phyloP scores from a whole-genome alignment of 495 filamentous ascomycete genomes.

The Cetradonia linearis region DNA sequence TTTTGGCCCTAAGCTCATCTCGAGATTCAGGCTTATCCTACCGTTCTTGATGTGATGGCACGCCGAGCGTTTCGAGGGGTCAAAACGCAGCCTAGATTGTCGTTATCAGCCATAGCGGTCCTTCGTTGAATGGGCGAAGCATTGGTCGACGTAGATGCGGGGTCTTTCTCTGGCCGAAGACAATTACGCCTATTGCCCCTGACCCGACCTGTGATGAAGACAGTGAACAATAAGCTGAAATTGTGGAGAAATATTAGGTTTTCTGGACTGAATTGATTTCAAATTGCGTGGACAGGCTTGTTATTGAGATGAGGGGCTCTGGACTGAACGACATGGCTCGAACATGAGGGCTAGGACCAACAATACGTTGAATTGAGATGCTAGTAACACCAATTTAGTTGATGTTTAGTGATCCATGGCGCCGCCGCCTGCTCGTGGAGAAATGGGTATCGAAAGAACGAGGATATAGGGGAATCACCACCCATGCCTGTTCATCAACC shows the following conservation, averaged over 20 bases:
- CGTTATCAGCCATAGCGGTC: background rate
- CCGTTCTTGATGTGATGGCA: background rate
- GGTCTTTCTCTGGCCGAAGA: background rate
- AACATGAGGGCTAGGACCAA: background rate
- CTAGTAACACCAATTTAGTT: no score
- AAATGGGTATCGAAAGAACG: no score
- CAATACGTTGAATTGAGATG: background rate
- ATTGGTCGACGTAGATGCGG: background rate
- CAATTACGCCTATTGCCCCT: background rate
- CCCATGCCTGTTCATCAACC: no score
- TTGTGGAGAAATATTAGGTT: background rate
- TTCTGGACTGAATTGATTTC: background rate
- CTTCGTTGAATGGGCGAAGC: background rate
- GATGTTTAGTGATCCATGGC: no score
- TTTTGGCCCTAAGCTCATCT: background rate
- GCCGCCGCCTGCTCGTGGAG: no score
- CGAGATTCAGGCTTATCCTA: background rate
- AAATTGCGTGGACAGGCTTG: background rate
- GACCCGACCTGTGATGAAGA: background rate
- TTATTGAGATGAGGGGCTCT: background rate
- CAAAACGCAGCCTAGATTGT: background rate
- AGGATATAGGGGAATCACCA: no score
- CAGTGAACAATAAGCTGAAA: background rate
- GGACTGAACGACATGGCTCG: background rate
- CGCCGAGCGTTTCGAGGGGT: background rate